Conservation (phyloP, 2,329 filamentous ascomycete genomes). For the Ceratocystiopsis brevicomis region DNA sequence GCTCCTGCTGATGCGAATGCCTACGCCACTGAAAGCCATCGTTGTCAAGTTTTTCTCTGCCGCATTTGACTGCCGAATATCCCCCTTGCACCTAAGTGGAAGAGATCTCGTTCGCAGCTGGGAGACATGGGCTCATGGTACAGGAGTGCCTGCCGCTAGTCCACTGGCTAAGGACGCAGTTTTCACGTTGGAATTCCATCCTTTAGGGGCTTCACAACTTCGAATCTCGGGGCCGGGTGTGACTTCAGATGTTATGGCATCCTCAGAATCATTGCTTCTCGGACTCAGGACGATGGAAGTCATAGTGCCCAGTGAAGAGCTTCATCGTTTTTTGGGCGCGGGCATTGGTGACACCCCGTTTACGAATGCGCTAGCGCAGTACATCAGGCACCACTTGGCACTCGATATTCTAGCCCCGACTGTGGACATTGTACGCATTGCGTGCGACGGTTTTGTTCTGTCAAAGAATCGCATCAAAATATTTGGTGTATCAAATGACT, state of each 20-base stretch:
- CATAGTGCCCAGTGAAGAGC: conserved; percentile 28
- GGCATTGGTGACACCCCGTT: conserved; percentile 23
- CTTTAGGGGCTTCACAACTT: background rate
- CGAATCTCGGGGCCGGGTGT: background rate
- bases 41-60: conserved; percentile 31
- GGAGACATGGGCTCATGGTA: conserved; percentile 30
- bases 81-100: conserved; percentile 29
- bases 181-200: conserved; percentile 28
- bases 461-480: conserved; percentile 34
- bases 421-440: conserved; percentile 33
- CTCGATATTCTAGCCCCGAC: conserved; percentile 36
- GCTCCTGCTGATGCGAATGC: conserved; percentile 36
- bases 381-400: conserved; percentile 32
- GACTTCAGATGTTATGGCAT: background rate
- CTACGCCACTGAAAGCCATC: conserved; percentile 28
- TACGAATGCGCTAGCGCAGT: conserved; percentile 28
- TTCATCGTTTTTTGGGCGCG: conserved; percentile 25
- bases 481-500: conserved; percentile 9
- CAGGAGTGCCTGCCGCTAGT: conserved; percentile 17
- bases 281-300: conserved; percentile 31
- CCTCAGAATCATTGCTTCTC: conserved; percentile 1
- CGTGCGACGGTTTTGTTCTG: conserved; percentile 36
- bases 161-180: conserved; percentile 26
- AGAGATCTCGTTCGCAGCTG: conserved; percentile 28
- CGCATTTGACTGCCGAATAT: conserved; percentile 38